Base-by-base conservation (phyloP, 1,139 yeast species). In the Debaryomycetaceae sp. region DNA sequence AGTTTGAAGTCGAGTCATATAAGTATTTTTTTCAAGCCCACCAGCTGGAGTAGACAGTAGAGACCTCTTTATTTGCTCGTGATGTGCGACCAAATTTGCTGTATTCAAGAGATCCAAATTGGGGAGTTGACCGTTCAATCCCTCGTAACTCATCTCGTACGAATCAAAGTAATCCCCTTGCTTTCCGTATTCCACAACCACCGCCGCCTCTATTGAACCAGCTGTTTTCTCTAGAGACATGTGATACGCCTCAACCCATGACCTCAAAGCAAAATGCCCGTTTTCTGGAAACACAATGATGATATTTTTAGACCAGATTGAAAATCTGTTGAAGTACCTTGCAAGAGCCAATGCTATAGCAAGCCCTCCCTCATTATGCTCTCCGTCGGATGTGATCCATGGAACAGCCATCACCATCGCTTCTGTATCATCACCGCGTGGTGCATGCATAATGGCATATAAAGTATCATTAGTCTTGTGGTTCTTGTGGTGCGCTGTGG, bases 161-260 rank as follows among this genome's bases (percentile, higher is more conserved):
- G 80, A 80, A 47, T 86, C 88, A 57, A 90, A 81, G 55, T 80
- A 75, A 60, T 91, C 98, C 5, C 67, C 60, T 7, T 66, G 69
- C 2, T 84, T 78, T 2, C 95, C 83, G 58, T 80, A 89, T 61
- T 95, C 99, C 51, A 95, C 59, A 22, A 91, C 86, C 5, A 93
- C 62, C 0, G 98, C 99, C 31, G 96, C 89, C 55, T 93, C 98
- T 41, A 95, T 87, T 0, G 95, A 81, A 0, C 99, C 99, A n/a
- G 96, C 97, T 1, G 97, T 90, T 45, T 83, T 73, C 55, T 89
- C 95, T 58, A 95, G 71, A 0, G 86, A 72, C 0, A 89, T 83
- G 59, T 95, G 98, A 62, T 95, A 95, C 0, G 96, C 97, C 48
- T 87, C 88, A 5, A 93, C 97, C 98, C 98, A 95, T 1, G 84